Evolutionary conservation across 2,329 filamentous ascomycete species (phyloP).

Genomic region (Graphilbum fragrans): DNA sequence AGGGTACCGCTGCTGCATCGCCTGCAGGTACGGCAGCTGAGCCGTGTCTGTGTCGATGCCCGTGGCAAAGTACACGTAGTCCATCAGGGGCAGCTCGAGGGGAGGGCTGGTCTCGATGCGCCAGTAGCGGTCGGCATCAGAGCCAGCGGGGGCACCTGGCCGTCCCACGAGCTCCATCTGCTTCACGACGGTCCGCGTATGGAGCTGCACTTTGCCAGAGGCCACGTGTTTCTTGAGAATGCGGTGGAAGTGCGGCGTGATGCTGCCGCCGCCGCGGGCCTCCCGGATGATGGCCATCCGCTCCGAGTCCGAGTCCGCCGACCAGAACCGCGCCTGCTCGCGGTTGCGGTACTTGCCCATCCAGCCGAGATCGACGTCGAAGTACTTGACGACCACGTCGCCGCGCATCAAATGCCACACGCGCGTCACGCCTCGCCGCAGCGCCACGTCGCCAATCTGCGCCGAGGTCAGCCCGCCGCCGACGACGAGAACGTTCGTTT

Average conservation of each 20-base stretch:
- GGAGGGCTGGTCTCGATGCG: slow-evolving; percentile 38
- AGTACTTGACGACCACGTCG: slow-evolving; percentile 51
- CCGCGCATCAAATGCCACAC: slow-evolving; percentile 61
- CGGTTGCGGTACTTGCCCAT: slow-evolving; percentile 73
- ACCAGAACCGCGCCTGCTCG: slow-evolving; percentile 67
- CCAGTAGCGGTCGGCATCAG: too few species aligned
- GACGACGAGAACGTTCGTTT: slow-evolving; percentile 57
- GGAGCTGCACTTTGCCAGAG: slow-evolving; percentile 37
- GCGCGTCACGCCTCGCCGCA: slow-evolving; percentile 51
- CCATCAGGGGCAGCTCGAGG: slow-evolving; percentile 37
- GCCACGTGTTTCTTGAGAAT: slow-evolving; percentile 49
- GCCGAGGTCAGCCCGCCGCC: slow-evolving; percentile 68
- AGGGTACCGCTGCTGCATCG: slow-evolving; percentile 45
- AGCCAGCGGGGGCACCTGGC: too few species aligned
- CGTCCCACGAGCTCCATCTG: slow-evolving; percentile 30
- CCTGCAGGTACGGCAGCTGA: slow-evolving; percentile 47
- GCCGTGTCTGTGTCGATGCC: slow-evolving; percentile 54
- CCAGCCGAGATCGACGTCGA: slow-evolving; percentile 67
- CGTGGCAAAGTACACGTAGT: slow-evolving; percentile 68
- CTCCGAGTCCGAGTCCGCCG: slow-evolving; percentile 58
- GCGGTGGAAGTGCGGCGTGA: slow-evolving; percentile 57
- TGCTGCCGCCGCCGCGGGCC: slow-evolving; percentile 64
- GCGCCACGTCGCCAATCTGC: slow-evolving; percentile 56
- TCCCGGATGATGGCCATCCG: slow-evolving; percentile 51
- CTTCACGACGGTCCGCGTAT: slow-evolving; percentile 41